Evolutionary conservation across 305 asterid genomes (phyloP).

Genomic region (Fraxinus nigra): DNA sequence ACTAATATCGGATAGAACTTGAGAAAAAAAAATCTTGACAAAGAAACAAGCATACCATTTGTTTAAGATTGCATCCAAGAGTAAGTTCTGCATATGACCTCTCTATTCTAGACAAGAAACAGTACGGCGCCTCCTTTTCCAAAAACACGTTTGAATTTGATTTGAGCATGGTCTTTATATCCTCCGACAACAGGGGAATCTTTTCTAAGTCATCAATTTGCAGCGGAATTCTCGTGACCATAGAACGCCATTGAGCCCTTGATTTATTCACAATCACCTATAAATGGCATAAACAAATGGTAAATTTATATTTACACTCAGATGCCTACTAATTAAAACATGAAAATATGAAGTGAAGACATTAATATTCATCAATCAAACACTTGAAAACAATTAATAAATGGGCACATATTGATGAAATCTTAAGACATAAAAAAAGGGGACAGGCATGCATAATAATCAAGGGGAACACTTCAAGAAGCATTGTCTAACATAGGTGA

Average conservation of each 20-base stretch:
- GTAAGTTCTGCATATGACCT: constrained; percentile 69
- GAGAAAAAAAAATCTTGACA: not conserved
- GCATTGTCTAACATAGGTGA: not conserved
- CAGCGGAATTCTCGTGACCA: constrained; percentile 54
- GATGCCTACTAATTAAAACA: not conserved
- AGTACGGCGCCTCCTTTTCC: constrained; percentile 85
- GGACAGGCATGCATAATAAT: not conserved
- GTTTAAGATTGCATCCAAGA: constrained; percentile 79
- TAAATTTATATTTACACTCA: not conserved
- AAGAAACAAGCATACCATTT: constrained; percentile 39
- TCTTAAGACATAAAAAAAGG: not conserved
- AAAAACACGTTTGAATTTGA: constrained; percentile 66
- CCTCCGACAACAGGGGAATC: constrained; percentile 66
- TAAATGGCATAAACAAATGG: constrained; percentile 19
- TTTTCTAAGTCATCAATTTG: constrained; percentile 62
- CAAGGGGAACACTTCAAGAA: not conserved
- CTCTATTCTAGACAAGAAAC: constrained; percentile 70
- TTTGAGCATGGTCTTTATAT: constrained; percentile 68
- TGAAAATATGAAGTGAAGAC: not conserved
- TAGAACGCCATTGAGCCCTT: constrained; percentile 69
- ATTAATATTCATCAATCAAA: not conserved
- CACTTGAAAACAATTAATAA: not conserved
- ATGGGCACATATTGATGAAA: not conserved
- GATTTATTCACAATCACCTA: constrained; percentile 92
- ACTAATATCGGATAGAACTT: not conserved